Percentiles rank a stretch among this genome's conserved stretches.
Evolutionary conservation across 768 basidiomycete genomes (phyloP).

Genomic region (Rhizopogon roseolus): DNA sequence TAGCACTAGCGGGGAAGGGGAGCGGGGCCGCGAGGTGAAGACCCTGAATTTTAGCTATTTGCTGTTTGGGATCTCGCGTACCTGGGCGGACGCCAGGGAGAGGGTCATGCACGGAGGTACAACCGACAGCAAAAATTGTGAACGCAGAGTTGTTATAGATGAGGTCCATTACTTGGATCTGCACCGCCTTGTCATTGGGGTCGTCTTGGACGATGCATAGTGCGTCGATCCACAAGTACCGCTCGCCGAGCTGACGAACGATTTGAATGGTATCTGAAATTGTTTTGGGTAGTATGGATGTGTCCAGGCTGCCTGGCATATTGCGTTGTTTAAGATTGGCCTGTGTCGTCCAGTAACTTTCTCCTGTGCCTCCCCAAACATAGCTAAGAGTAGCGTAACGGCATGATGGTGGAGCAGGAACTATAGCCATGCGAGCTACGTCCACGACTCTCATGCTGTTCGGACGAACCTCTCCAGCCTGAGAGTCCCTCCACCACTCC

Average conservation of each 20-base stretch:
- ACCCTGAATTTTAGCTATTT: conserved; percentile 1
- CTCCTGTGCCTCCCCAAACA: conserved; percentile 11
- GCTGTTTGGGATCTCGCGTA: not conserved
- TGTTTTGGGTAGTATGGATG: conserved; percentile 7
- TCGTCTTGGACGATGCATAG: conserved; percentile 13
- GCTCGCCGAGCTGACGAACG: conserved; percentile 8
- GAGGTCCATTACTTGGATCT: conserved; percentile 12
- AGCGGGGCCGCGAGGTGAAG: conserved; percentile 7
- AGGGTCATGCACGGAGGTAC: conserved; percentile 1
- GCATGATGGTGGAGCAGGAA: not conserved
- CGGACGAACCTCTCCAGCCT: not conserved
- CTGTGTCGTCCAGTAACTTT: not conserved
- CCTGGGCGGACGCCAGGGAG: conserved; percentile 8
- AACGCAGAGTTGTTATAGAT: conserved; percentile 13
- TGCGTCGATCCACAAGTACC: conserved; percentile 14
- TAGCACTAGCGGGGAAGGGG: conserved; percentile 5
- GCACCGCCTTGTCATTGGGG: conserved; percentile 2
- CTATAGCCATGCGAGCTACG: not conserved
- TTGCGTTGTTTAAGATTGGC: conserved; percentile 1
- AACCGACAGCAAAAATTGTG: conserved; percentile 8
- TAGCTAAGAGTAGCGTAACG: conserved; percentile 13
- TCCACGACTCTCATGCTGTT: not conserved
- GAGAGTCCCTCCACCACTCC: not conserved
- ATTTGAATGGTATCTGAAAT: conserved; percentile 14
- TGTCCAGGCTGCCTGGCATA: conserved; percentile 6